phyloP scores from a whole-genome alignment of 208 protist species.

The Trypanosoma brucei region DNA sequence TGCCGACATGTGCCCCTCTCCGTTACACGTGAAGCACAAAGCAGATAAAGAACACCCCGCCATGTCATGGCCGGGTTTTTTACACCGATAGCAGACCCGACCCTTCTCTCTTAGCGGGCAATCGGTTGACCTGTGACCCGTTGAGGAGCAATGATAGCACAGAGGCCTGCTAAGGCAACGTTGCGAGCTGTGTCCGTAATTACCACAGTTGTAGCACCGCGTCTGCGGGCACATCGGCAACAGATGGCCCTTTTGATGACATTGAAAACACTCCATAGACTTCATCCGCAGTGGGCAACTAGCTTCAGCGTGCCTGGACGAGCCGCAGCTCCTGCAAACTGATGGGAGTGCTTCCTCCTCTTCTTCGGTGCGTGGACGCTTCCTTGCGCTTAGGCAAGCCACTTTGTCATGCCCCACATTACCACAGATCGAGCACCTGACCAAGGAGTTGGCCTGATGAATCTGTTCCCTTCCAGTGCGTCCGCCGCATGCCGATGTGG shows the following conservation, averaged over 20 bases:
- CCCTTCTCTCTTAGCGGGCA: slow-evolving; percentile 72
- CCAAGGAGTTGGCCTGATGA: slow-evolving; percentile 48
- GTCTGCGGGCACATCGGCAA: slow-evolving; percentile 79
- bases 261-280: slow-evolving; percentile 78
- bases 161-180: slow-evolving; percentile 77
- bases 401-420: slow-evolving; percentile 55
- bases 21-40: slow-evolving; percentile 78
- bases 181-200: slow-evolving; percentile 79
- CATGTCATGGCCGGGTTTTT: slow-evolving; percentile 82
- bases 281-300: slow-evolving; percentile 60
- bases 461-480: slow-evolving; percentile 41
- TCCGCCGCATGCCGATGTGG: slow-evolving; percentile 29
- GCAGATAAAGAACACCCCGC: slow-evolving; percentile 67
- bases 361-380: slow-evolving; percentile 22
- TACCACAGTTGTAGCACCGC: slow-evolving; percentile 87
- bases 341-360: slow-evolving; percentile 27
- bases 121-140: slow-evolving; percentile 70
- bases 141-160: slow-evolving; percentile 84
- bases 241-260: slow-evolving; percentile 77
- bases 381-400: slow-evolving; percentile 35
- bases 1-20: slow-evolving; percentile 66
- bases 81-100: slow-evolving; percentile 85
- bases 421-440: slow-evolving; percentile 53
- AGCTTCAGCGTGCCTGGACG: slow-evolving; percentile 65
- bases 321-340: slow-evolving; percentile 70